A percentile compares a stretch with the other conserved stretches of the same genome.
phyloP scores from a whole-genome alignment of 2,329 filamentous ascomycete genomes.

The Periconia sp. region DNA sequence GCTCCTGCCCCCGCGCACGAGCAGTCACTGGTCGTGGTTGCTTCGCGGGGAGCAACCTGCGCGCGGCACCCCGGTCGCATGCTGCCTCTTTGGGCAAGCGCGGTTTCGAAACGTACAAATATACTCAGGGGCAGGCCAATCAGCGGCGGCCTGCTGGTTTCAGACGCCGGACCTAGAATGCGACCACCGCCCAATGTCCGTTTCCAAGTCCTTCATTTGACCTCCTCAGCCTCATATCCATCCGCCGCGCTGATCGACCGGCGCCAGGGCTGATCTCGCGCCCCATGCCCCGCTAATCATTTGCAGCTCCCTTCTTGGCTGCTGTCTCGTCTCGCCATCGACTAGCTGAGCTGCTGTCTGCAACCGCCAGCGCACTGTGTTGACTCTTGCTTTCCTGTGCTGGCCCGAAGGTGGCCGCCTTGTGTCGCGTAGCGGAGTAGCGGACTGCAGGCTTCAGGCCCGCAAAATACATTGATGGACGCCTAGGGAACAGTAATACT shows the following conservation, averaged over 20 bases:
- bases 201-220: conserved; percentile 15
- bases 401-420: background rate
- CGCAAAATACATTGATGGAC: too few relatives aligned
- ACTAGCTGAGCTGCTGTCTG: background rate
- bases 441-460: too few relatives aligned
- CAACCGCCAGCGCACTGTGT: background rate
- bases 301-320: background rate
- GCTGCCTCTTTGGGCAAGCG: conserved; percentile 13
- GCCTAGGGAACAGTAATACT: too few relatives aligned
- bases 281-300: conserved; percentile 2
- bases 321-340: background rate
- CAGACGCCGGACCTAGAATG: conserved; percentile 1
- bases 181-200: conserved; percentile 16
- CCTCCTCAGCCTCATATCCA: conserved; percentile 5
- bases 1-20: conserved; percentile 31
- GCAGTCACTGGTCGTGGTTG: conserved; percentile 9
- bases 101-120: conserved; percentile 33
- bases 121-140: conserved; percentile 21
- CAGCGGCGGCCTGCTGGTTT: conserved; percentile 9
- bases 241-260: too few relatives aligned
- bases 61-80: conserved; percentile 16
- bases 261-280: conserved; percentile 1
- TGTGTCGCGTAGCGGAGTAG: conserved; percentile 4
- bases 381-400: background rate
- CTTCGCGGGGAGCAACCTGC: conserved; percentile 7